Conservation (phyloP, 2,329 filamentous ascomycete genomes). For the Colletotrichum tropicale region DNA sequence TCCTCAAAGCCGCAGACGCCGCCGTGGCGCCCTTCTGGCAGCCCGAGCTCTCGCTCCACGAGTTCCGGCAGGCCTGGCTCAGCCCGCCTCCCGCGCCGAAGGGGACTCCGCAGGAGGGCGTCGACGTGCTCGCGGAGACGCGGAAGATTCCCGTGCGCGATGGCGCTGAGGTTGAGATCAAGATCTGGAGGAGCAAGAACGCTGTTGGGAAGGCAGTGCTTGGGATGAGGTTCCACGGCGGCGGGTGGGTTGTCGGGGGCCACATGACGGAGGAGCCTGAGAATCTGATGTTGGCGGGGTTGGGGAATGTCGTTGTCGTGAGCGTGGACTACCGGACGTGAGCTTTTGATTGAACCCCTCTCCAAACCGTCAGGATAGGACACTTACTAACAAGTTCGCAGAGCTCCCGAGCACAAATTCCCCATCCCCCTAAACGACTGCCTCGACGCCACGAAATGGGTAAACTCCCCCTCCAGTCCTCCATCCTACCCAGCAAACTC, state of each 20-base stretch:
- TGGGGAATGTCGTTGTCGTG: slow-evolving; percentile 37
- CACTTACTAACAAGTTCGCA: slow-evolving; percentile 22
- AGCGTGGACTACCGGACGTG: slow-evolving; percentile 42
- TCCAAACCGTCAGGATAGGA: neutral
- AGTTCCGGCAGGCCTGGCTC: slow-evolving; percentile 32
- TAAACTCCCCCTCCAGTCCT: slow-evolving; percentile 11
- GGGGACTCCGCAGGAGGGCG: slow-evolving; percentile 34
- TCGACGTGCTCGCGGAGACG: slow-evolving; percentile 34
- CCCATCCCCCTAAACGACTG: slow-evolving; percentile 38
- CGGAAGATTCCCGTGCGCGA: slow-evolving; percentile 34
- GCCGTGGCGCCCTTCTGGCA: slow-evolving; percentile 31
- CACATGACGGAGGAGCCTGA: slow-evolving; percentile 38
- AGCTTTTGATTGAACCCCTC: neutral
- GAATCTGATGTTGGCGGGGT: slow-evolving; percentile 35
- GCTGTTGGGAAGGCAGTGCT: slow-evolving; percentile 22
- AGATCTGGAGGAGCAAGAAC: slow-evolving; percentile 33
- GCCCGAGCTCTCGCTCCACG: slow-evolving; percentile 27
- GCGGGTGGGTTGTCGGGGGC: slow-evolving; percentile 36
- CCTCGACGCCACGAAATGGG: slow-evolving; percentile 41
- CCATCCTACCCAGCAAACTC: fast-evolving
- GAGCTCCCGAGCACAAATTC: slow-evolving; percentile 41
- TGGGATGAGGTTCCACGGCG: slow-evolving; percentile 40
- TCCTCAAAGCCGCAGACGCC: slow-evolving; percentile 29
- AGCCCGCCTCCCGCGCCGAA: slow-evolving; percentile 25
- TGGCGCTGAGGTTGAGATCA: slow-evolving; percentile 36